phyloP scores from a whole-genome alignment of 164 flowering plant species.

The Dillenia suffruticosa region DNA sequence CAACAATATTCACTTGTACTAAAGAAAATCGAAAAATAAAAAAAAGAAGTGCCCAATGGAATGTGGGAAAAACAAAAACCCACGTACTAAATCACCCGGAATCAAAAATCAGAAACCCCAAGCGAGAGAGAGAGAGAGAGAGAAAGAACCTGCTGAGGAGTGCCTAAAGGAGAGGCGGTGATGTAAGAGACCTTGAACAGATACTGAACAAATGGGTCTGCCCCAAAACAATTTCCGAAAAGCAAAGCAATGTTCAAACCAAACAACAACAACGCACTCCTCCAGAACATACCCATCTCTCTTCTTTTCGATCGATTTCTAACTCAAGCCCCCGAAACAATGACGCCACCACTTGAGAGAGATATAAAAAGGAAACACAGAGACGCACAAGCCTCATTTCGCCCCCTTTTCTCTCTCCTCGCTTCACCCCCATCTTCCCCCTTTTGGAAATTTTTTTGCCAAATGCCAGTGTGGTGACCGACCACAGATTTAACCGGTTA shows the following conservation, averaged over 20 bases:
- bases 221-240: conserved; percentile 33
- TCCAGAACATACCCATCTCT: conserved; percentile 24
- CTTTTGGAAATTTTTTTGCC: not conserved
- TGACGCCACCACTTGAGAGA: not conserved
- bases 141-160: conserved; percentile 59
- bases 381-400: too few relatives aligned
- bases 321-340: too few relatives aligned
- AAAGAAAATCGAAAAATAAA: not conserved
- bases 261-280: conserved; percentile 1
- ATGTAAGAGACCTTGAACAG: conserved; percentile 56
- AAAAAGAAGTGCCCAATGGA: not conserved
- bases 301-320: too few relatives aligned
- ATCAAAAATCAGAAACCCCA: conserved; percentile 3
- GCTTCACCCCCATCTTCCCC: too few relatives aligned
- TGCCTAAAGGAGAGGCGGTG: conserved; percentile 72
- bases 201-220: conserved; percentile 44
- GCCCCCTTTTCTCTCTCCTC: too few relatives aligned
- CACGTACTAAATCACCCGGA: not conserved
- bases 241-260: conserved; percentile 28
- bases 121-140: not conserved
- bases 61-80: not conserved
- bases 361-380: not conserved
- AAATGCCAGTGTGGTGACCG: too few relatives aligned
- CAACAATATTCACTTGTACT: too few relatives aligned
- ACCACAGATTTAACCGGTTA: too few relatives aligned